Conservation (phyloP, 768 basidiomycete genomes). For the Gymnopilus junonius region DNA sequence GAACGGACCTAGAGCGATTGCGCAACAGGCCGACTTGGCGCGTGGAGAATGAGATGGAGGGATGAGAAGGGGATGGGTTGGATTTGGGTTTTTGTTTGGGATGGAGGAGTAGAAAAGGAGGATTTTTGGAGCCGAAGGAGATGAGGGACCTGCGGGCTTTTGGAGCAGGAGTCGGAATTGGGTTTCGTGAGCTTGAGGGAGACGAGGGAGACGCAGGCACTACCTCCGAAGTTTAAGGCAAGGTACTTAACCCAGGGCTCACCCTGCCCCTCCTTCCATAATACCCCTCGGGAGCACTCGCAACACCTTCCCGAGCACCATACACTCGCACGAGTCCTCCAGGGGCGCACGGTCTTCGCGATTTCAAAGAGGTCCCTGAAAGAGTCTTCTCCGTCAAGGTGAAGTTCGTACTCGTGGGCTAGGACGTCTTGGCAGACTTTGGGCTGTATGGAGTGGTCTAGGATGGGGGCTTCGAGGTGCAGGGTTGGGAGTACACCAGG, state of each 20-base stretch:
- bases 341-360: slow-evolving; percentile 73
- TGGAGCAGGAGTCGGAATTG: slow-evolving; percentile 4
- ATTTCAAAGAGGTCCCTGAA: too few relatives aligned
- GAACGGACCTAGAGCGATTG: slow-evolving; percentile 50
- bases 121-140: slow-evolving; percentile 5
- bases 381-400: too few relatives aligned
- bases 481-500: too few relatives aligned
- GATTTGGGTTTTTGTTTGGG: slow-evolving; percentile 15
- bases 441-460: too few relatives aligned
- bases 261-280: too few relatives aligned
- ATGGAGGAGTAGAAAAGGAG: slow-evolving; percentile 4
- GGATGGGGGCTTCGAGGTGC: too few relatives aligned
- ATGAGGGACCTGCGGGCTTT: neutral
- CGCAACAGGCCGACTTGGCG: slow-evolving; percentile 45
- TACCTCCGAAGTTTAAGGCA: too few relatives aligned
- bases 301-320: slow-evolving; percentile 43
- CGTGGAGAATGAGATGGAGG: slow-evolving; percentile 45
- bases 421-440: too few relatives aligned
- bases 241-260: too few relatives aligned
- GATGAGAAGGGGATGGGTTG: slow-evolving; percentile 43
- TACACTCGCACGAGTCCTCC: slow-evolving; percentile 69
- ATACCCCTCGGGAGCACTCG: slow-evolving; percentile 29
- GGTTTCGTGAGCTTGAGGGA: neutral
- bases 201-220: too few relatives aligned
- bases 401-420: too few relatives aligned